Evolutionary conservation across 495 filamentous ascomycete species (phyloP).

Genomic region (Neurospora sp.): DNA sequence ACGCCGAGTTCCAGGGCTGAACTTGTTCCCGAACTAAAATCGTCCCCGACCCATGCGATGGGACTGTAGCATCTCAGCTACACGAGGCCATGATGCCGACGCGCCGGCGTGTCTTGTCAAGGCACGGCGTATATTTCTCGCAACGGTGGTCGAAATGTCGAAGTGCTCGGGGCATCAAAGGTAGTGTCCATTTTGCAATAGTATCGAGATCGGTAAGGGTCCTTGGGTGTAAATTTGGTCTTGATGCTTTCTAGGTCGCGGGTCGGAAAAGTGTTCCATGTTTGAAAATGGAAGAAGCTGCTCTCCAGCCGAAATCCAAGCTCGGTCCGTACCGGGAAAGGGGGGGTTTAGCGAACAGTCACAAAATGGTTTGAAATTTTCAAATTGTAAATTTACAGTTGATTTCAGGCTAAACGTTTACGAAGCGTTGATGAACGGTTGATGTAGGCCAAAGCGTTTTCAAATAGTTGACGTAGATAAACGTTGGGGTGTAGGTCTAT

Average conservation of each 20-base stretch:
- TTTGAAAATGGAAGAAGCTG: not conserved
- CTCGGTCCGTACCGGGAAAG: not conserved
- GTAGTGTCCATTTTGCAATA: not conserved
- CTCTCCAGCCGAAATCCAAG: not conserved
- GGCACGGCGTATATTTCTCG: not conserved
- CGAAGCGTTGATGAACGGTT: too few relatives aligned
- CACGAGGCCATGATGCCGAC: not conserved
- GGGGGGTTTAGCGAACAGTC: too few relatives aligned
- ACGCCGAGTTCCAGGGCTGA: not conserved
- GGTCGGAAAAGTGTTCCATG: not conserved
- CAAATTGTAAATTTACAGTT: too few relatives aligned
- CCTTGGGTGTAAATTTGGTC: too few relatives aligned
- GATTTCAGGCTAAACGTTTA: too few relatives aligned
- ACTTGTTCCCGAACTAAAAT: not conserved
- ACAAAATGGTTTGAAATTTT: too few relatives aligned
- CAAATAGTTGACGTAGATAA: too few relatives aligned
- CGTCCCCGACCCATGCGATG: not conserved
- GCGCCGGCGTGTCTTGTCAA: not conserved
- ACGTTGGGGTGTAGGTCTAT: too few relatives aligned
- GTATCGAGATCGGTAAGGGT: not conserved
- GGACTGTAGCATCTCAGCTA: not conserved
- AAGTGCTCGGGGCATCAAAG: not conserved
- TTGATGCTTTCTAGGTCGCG: not conserved
- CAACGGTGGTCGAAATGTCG: not conserved
- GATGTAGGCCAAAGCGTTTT: too few relatives aligned